phyloP scores from a whole-genome alignment of 768 basidiomycete species.

The Tremella fuciformis region DNA sequence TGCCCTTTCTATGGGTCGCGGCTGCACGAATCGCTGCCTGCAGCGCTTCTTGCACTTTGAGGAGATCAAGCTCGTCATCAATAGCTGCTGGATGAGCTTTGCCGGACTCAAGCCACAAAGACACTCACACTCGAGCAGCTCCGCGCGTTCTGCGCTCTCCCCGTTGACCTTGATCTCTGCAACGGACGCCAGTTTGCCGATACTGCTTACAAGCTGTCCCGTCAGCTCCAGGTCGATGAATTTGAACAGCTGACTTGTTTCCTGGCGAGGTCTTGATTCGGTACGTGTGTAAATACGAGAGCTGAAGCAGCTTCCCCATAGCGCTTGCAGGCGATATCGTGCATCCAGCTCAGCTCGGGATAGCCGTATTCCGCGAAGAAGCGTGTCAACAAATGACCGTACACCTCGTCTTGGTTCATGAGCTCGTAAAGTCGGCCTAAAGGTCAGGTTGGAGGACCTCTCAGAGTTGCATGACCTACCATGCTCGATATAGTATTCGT shows the following conservation, averaged over 20 bases:
- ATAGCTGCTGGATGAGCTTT: conserved; percentile 58
- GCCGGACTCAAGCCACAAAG: not conserved
- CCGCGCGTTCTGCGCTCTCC: conserved; percentile 16
- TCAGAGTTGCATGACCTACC: conserved; percentile 56
- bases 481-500: conserved; percentile 87
- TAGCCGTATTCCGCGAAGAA: conserved; percentile 66
- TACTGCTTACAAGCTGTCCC: conserved; percentile 79
- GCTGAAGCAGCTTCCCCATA: conserved; percentile 66
- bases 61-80: conserved; percentile 81
- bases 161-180: conserved; percentile 59
- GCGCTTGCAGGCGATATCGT: conserved; percentile 70
- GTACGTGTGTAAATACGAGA: conserved; percentile 54
- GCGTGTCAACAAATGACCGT: conserved; percentile 64
- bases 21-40: conserved; percentile 59
- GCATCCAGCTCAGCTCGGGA: conserved; percentile 68
- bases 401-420: conserved; percentile 69
- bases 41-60: conserved; percentile 75
- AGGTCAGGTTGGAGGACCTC: not conserved
- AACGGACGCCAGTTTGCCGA: conserved; percentile 80
- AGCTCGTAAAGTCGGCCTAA: conserved; percentile 75
- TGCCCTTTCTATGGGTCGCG: not conserved
- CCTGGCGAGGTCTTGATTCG: conserved; percentile 61
- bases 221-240: conserved; percentile 3
- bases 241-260: conserved; percentile 65
- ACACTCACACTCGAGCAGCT: conserved; percentile 25